Base-by-base conservation (phyloP, 176 grass and related monocot species). In the Thinopyrum elongatum region DNA sequence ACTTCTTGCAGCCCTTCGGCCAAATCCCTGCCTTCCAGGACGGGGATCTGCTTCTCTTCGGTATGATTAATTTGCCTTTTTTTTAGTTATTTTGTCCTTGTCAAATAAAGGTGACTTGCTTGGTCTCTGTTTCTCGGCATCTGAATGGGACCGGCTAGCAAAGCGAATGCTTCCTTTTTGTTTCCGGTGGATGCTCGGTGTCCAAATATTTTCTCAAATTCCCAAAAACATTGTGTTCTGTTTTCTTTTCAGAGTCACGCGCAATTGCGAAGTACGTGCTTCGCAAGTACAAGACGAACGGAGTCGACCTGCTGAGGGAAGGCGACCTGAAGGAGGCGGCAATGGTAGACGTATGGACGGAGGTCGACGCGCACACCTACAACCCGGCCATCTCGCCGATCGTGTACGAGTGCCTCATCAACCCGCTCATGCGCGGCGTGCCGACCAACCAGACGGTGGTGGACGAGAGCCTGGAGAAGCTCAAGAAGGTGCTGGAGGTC, bases 381-480 rank as follows among this genome's bases (percentile, higher is more conserved):
- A 58, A 58, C 55, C 55, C 55, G 55, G 55, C 55, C 17, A 21
- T 58, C 10, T 41, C 70, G 27, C 87, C 87, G 17, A 5, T 49
- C 13, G n/a, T 69, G 25, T 36, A 28, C 55, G 55, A 58, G 55
- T 58, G 55, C 55, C 55, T 58, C 19, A 58, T 58, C 6, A 58
- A 58, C 55, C 55, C 55, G 55, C 55, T 58, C 0, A 58, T 58
- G 55, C 55, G 55, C 38, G 75, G 87, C 38, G 25, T 41, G 6
- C 5, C 25, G 36, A 7, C 87, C 1, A 10, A 89, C 53, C 47
- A 42, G 23, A 13, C 53, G 29, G 22, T 74, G 7, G 31, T 89
- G 8, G 82, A 51, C 3, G 82, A 71, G 7, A 25, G 28, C 53
- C 1, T 74, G 42, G 82, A 75, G 76, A 85, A 85, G 82, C 11